Conservation (phyloP, 2,329 filamentous ascomycete genomes). For the Ophiostoma ulmi region DNA sequence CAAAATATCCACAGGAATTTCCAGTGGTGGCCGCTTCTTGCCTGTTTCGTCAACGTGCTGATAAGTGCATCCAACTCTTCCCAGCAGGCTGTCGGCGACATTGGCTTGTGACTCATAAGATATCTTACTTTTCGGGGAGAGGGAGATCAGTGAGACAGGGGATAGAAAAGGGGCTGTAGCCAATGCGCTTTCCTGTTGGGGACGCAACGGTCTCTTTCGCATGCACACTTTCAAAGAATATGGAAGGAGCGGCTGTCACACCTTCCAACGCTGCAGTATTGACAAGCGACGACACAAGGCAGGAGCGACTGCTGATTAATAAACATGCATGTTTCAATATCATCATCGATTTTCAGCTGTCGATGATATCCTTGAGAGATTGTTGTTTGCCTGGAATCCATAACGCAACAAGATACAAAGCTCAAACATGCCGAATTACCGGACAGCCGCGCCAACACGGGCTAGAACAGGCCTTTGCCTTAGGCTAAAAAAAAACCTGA, state of each 20-base stretch:
- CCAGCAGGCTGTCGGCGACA: neutral
- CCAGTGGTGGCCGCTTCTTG: neutral
- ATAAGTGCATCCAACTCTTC: neutral
- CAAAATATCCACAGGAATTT: neutral
- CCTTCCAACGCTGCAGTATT: neutral
- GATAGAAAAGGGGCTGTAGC: constrained; percentile 3
- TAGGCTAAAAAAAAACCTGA: neutral
- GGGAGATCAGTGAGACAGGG: neutral
- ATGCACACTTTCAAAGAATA: neutral
- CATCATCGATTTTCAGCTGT: constrained; percentile 6
- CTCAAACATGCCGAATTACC: constrained; percentile 5
- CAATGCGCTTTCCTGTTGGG: neutral
- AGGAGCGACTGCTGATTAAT: neutral
- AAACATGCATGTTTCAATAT: neutral
- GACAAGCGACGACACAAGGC: neutral
- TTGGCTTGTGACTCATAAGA: neutral
- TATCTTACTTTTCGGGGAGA: neutral
- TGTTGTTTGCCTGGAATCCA: neutral
- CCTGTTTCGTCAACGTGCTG: neutral
- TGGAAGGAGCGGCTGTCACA: neutral
- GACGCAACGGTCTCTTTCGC: neutral
- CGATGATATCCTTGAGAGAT: neutral
- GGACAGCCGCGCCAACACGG: constrained; percentile 12
- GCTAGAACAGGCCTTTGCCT: constrained; percentile 16
- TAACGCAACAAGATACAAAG: neutral